These are phyloP conservation scores for Pichia sp. DNA, from an alignment of 1,139 yeast species.

Conservation along the genomic window DNA sequence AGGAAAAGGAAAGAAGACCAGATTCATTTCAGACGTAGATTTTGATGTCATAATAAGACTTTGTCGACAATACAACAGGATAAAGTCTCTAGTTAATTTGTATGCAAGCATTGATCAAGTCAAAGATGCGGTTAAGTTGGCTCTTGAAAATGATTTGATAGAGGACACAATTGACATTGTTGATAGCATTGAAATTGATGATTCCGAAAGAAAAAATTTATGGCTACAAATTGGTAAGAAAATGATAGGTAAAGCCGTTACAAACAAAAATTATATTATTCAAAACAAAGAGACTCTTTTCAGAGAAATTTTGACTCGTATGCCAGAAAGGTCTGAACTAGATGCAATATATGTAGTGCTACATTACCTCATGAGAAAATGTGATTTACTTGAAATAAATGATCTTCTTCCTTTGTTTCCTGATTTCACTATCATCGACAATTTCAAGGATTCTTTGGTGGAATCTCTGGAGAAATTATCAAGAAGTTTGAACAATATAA, in stretches of 20 bases:
- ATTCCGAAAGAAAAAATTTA: constrained; percentile 48
- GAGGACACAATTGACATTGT: constrained; percentile 56
- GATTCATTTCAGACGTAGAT: constrained; percentile 43
- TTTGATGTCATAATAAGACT: constrained; percentile 68
- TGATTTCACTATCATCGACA: constrained; percentile 71
- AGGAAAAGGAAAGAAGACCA: constrained; percentile 11
- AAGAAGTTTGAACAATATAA: constrained; percentile 50
- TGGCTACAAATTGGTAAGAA: constrained; percentile 68
- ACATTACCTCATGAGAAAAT: constrained; percentile 41
- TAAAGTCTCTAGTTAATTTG: constrained; percentile 62
- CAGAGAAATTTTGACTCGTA: constrained; percentile 4
- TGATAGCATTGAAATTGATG: constrained; percentile 39
- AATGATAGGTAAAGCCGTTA: constrained; percentile 37
- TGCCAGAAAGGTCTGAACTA: constrained; percentile 1
- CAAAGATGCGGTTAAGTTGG: constrained; percentile 76
- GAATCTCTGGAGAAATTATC: constrained; percentile 70
- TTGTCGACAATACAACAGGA: constrained; percentile 53
- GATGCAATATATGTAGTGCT: constrained; percentile 24
- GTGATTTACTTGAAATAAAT: constrained; percentile 61
- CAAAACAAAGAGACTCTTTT: constrained; percentile 19
- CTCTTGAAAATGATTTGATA: constrained; percentile 54
- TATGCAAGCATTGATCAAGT: constrained; percentile 59
- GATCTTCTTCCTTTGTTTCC: constrained; percentile 83
- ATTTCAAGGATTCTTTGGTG: constrained; percentile 78
- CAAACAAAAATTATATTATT: constrained; percentile 21